Conservation (phyloP, 768 basidiomycete genomes). For the Lactarius hatsudake region DNA sequence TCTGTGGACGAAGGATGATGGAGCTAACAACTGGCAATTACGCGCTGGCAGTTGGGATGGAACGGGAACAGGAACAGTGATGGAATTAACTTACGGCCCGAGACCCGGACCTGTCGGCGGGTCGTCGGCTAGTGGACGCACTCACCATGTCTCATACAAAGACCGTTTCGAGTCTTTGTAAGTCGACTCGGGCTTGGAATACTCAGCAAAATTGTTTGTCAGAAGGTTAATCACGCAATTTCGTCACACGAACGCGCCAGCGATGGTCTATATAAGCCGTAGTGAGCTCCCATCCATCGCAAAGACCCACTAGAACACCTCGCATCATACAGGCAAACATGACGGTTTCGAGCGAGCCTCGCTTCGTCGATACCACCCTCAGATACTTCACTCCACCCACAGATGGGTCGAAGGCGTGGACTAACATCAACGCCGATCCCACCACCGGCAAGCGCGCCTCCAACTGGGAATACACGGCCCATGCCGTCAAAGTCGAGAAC, state of each 20-base stretch:
- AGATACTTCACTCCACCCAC: constrained; percentile 30
- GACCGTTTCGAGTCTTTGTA: too few relatives aligned
- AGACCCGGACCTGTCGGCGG: too few relatives aligned
- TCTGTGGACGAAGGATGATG: too few relatives aligned
- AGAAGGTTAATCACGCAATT: background rate
- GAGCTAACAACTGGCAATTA: too few relatives aligned
- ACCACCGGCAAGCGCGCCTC: constrained; percentile 33
- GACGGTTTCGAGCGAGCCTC: constrained; percentile 11
- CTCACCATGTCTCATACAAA: too few relatives aligned
- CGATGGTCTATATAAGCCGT: background rate
- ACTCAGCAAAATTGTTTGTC: background rate
- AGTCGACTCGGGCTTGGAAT: too few relatives aligned
- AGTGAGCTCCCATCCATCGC: background rate
- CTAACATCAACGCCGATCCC: constrained; percentile 30
- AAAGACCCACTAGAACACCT: background rate
- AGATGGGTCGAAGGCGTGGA: constrained; percentile 34
- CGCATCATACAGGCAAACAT: background rate
- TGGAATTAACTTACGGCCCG: too few relatives aligned
- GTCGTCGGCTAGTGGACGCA: too few relatives aligned
- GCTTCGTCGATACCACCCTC: constrained; percentile 21
- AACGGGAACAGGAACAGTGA: too few relatives aligned
- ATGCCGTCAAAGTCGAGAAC: constrained; percentile 47
- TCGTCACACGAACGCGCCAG: background rate
- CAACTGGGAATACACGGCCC: constrained; percentile 39
- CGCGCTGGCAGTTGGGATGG: too few relatives aligned